Conservation (phyloP, 1,284 basidiomycete species). For the Kwoniella shivajii region DNA sequence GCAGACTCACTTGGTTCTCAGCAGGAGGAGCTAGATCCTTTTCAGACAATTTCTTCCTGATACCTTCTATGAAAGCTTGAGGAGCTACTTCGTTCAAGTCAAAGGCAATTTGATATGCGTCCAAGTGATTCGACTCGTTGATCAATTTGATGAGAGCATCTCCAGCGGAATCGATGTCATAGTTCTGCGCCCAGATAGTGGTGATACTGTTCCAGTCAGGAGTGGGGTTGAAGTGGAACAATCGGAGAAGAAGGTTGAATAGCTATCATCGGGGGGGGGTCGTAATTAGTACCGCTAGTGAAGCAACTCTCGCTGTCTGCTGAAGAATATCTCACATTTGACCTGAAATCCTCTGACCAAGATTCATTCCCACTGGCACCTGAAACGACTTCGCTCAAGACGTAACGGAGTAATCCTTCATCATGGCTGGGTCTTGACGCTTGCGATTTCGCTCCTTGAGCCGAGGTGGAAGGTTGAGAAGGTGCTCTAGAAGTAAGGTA, state of each 20-base stretch:
- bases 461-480: constrained; percentile 26
- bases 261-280: constrained; percentile 40
- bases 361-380: constrained; percentile 50
- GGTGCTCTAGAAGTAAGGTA: constrained; percentile 56
- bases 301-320: too few relatives aligned
- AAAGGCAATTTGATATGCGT: constrained; percentile 92
- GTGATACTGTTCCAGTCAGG: constrained; percentile 75
- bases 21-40: constrained; percentile 34
- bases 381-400: constrained; percentile 85
- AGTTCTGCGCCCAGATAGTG: constrained; percentile 83
- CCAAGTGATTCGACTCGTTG: constrained; percentile 58
- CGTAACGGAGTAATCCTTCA: constrained; percentile 77
- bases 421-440: constrained; percentile 59
- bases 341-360: constrained; percentile 45
- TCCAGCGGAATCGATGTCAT: constrained; percentile 64
- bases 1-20: constrained; percentile 20
- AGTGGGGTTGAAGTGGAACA: constrained; percentile 71
- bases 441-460: constrained; percentile 22
- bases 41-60: constrained; percentile 53
- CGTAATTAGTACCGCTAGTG: neutral
- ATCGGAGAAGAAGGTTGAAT: constrained; percentile 66
- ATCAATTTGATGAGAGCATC: constrained; percentile 45
- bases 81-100: constrained; percentile 90
- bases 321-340: constrained; percentile 62
- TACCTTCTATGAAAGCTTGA: constrained; percentile 81